A percentile compares a stretch with the other conserved stretches of the same genome.
These are phyloP conservation scores for Phytopythium aichiense DNA, from an alignment of 352 stramenopile species.

Conservation along the genomic window DNA sequence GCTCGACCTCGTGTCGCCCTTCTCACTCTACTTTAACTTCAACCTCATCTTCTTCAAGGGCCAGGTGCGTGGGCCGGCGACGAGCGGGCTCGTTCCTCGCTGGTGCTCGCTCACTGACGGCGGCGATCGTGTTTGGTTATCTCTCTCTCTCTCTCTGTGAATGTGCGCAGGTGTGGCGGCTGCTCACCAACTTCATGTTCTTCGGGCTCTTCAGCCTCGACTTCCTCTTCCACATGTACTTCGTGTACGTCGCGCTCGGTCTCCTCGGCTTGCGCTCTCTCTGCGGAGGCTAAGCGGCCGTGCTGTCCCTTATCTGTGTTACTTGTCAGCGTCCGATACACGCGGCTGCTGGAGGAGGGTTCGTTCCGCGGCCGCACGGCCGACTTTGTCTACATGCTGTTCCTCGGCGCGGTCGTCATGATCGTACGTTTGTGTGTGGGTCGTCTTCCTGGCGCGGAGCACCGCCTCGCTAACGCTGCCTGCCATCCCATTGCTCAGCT, in stretches of 20 bases:
- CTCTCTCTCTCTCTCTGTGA: not conserved
- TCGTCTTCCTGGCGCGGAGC: not conserved
- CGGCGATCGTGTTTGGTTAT: not conserved
- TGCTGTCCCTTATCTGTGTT: not conserved
- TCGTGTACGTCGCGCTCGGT: slow-evolving; percentile 77
- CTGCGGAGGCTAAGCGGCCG: not conserved
- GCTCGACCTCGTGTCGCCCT: slow-evolving; percentile 96
- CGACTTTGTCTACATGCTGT: slow-evolving; percentile 98
- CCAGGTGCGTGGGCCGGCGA: slow-evolving; percentile 61
- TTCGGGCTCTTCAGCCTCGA: slow-evolving; percentile 99
- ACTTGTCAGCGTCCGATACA: slow-evolving; percentile 88
- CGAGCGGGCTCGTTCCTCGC: not conserved
- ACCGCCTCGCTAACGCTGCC: not conserved
- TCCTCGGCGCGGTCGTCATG: slow-evolving; percentile 95
- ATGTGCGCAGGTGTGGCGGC: slow-evolving; percentile 85
- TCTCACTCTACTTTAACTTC: slow-evolving; percentile 94
- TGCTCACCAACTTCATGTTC: slow-evolving; percentile 99
- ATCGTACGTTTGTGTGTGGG: slow-evolving; percentile 50
- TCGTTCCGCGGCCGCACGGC: slow-evolving; percentile 96
- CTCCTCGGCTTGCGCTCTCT: not conserved
- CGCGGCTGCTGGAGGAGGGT: slow-evolving; percentile 95
- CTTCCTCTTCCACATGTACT: slow-evolving; percentile 99
- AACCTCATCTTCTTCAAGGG: slow-evolving; percentile 97
- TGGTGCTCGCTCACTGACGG: not conserved
- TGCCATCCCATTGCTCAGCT: slow-evolving; percentile 31